Conservation (phyloP, 163 green algal genomes). For the Chloromonas sp. region DNA sequence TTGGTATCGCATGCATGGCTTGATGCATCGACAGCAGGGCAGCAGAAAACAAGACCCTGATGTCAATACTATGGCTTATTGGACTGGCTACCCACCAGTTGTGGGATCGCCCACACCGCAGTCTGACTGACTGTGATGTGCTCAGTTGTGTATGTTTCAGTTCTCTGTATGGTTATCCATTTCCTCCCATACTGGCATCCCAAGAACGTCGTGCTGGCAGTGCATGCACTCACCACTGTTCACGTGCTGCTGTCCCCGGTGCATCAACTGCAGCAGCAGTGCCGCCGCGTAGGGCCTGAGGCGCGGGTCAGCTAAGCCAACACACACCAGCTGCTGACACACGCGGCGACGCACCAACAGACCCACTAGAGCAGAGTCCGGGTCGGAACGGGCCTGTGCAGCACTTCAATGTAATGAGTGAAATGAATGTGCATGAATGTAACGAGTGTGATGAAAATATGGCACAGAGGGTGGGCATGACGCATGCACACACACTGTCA, state of each 20-base stretch:
- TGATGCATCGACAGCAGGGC: too few species aligned
- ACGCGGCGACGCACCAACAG: conserved; percentile 14
- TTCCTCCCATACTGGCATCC: too few species aligned
- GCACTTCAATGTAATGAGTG: neutral
- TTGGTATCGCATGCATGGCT: too few species aligned
- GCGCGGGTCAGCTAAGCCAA: conserved; percentile 20
- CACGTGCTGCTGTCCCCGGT: neutral
- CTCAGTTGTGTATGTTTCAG: too few species aligned
- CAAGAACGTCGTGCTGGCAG: too few species aligned
- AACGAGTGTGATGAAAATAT: neutral
- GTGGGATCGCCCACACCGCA: too few species aligned
- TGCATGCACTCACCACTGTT: conserved; percentile 7
- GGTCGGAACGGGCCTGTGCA: conserved; percentile 9
- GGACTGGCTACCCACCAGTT: too few species aligned
- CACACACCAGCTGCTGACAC: conserved; percentile 22
- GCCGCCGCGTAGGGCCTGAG: conserved; percentile 17
- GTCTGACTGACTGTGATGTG: too few species aligned
- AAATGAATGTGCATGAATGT: neutral
- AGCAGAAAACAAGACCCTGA: too few species aligned
- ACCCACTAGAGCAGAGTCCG: neutral
- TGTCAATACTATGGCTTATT: too few species aligned
- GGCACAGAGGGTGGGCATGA: neutral
- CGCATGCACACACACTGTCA: neutral
- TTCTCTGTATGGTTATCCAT: too few species aligned
- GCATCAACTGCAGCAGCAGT: conserved; percentile 21